Evolutionary conservation across 2,329 filamentous ascomycete genomes (phyloP), one percentile per base, ranked within the genome.

Genomic region (Aspergillus tanneri): DNA sequence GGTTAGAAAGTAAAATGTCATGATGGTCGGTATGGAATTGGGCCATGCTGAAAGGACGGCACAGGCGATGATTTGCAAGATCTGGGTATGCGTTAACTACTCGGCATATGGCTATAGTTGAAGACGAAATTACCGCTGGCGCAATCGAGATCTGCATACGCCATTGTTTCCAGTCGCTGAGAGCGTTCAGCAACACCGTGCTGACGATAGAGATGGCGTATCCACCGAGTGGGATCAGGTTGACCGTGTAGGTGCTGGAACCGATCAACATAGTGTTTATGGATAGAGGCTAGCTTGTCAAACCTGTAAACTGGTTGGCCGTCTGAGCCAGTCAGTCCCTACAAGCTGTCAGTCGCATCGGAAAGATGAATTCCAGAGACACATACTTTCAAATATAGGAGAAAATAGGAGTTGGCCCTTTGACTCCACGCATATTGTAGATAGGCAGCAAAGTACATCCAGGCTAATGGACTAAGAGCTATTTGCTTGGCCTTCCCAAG

Each of bases 91-190:
- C 18, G 21, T 43, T 43, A 43, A 21, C 18, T 7, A 16, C 5
- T 18, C n/a, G 30, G 2, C 30, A 18, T 7, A 18, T 9, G n/a
- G n/a, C n/a, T n/a, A 7, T 34, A 27, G 2, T 14, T 6, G 40
- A n/a, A 5, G 2, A 12, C 19, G 32, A 7, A 2, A n/a, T 38
- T 42, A 51, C 49, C 11, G 49, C 49, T 28, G 55, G 45, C 14
- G 23, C 47, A 27, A 55, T 21, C 12, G 52, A 37, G 8, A 55
- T 41, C 24, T 58, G 54, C 32, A 50, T 44, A 22, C 55, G 53
- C 55, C 55, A 57, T 21, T 55, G 40, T 21, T 58, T 58, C 54
- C 49, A 55, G 22, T 58, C 55, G 7, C 52, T 56, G 11, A 57
- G 30, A 5, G 49, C 43, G 30, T 58, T 58, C 12, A 58, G 23